Conservation (phyloP, 2,329 filamentous ascomycete genomes). For the Paracoccidioides brasiliensis region DNA sequence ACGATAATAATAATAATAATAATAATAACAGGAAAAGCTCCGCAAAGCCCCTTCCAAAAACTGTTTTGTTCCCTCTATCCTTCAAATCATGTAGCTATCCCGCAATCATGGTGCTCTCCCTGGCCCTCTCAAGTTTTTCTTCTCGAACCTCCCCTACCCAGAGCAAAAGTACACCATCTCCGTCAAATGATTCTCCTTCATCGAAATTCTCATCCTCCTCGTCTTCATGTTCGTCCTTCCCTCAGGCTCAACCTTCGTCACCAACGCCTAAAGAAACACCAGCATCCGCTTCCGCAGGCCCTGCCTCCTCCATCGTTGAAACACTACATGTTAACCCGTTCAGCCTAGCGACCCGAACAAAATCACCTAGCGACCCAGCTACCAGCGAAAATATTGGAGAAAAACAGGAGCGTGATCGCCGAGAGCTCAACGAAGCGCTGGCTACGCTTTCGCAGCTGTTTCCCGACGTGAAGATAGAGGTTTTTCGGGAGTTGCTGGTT, state of each 20-base stretch:
- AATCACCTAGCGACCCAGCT: constrained; percentile 6
- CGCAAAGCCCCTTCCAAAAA: too few relatives aligned
- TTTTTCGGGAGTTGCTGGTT: constrained; percentile 35
- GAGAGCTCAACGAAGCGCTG: constrained; percentile 32
- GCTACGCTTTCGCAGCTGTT: constrained; percentile 31
- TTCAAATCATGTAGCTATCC: constrained; percentile 21
- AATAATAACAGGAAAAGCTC: not conserved
- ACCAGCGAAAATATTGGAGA: constrained; percentile 7
- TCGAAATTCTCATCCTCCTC: not conserved
- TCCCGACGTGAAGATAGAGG: constrained; percentile 34
- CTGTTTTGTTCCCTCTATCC: not conserved
- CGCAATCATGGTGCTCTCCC: constrained; percentile 25
- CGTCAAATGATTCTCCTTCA: not conserved
- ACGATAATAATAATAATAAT: too few relatives aligned
- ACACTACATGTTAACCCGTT: constrained; percentile 35
- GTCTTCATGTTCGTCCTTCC: not conserved
- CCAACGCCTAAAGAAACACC: not conserved
- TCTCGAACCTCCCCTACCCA: not conserved
- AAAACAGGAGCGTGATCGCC: constrained; percentile 23
- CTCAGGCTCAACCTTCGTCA: not conserved
- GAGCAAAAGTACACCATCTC: not conserved
- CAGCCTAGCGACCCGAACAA: constrained; percentile 12
- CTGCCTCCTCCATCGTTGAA: constrained; percentile 27
- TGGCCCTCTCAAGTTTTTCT: constrained; percentile 25
- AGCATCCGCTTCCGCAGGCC: constrained; percentile 4